These are phyloP conservation scores for Cryptococcus wingfieldii DNA, from an alignment of 1,284 basidiomycete genomes.

Conservation along the genomic window DNA sequence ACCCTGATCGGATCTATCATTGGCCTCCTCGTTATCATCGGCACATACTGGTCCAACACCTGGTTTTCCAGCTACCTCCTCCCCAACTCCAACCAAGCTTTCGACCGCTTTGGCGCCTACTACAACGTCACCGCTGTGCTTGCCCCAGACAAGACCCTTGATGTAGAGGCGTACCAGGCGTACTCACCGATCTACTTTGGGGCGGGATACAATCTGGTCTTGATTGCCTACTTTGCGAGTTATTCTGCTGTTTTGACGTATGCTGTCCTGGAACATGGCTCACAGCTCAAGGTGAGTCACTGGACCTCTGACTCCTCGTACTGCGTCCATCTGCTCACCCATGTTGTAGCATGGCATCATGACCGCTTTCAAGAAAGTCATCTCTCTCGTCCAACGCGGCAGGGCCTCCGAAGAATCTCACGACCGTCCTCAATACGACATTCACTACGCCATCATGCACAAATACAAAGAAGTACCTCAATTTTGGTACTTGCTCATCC, in stretches of 20 bases:
- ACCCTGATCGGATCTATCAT: slow-evolving; percentile 4
- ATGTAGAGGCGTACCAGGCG: slow-evolving; percentile 18
- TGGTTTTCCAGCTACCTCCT: slow-evolving; percentile 8
- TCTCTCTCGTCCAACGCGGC: not conserved
- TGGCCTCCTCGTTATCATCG: slow-evolving; percentile 9
- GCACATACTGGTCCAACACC: slow-evolving; percentile 11
- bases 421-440: slow-evolving; percentile 7
- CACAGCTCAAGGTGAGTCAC: slow-evolving; percentile 5
- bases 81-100: slow-evolving; percentile 15
- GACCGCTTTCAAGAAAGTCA: not conserved
- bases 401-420: not conserved
- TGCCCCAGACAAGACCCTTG: slow-evolving; percentile 17
- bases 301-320: not conserved
- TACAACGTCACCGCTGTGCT: slow-evolving; percentile 37
- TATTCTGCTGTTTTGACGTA: slow-evolving; percentile 11
- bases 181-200: slow-evolving; percentile 22
- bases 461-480: slow-evolving; percentile 70
- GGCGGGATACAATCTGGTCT: slow-evolving; percentile 11
- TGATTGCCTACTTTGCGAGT: slow-evolving; percentile 6
- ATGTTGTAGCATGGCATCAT: not conserved
- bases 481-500: slow-evolving; percentile 69
- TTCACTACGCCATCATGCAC: slow-evolving; percentile 58
- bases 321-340: not conserved
- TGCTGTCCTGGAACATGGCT: slow-evolving; percentile 7
- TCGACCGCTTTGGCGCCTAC: slow-evolving; percentile 9